These are phyloP conservation scores for Tylopilus cervinicoccineus DNA, from an alignment of 768 basidiomycete species.

Conservation along the genomic window DNA sequence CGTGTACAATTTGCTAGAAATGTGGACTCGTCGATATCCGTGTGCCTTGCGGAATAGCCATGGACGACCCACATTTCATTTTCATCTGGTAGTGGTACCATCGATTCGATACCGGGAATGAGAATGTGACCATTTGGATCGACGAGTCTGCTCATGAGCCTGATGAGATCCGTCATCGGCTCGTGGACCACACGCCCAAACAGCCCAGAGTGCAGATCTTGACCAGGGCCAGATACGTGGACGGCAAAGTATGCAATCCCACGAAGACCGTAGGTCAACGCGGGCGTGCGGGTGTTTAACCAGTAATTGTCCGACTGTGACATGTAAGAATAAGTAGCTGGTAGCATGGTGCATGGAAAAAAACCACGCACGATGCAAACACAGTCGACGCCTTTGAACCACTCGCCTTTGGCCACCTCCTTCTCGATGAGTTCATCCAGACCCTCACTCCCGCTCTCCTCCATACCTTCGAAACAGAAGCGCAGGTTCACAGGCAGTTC, in stretches of 20 bases:
- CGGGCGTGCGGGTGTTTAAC: slow-evolving; percentile 79
- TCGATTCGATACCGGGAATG: slow-evolving; percentile 83
- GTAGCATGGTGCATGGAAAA: background rate
- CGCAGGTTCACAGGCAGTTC: slow-evolving; percentile 86
- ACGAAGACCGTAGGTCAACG: slow-evolving; percentile 83
- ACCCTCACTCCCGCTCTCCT: slow-evolving; percentile 90
- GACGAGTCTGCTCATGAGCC: slow-evolving; percentile 83
- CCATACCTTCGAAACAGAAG: slow-evolving; percentile 97
- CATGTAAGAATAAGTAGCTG: background rate
- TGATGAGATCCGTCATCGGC: slow-evolving; percentile 92
- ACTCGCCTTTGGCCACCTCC: slow-evolving; percentile 67
- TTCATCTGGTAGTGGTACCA: slow-evolving; percentile 69
- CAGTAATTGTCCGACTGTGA: slow-evolving; percentile 89
- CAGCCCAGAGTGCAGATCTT: slow-evolving; percentile 88
- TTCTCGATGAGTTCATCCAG: slow-evolving; percentile 80
- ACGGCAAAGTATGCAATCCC: slow-evolving; percentile 86
- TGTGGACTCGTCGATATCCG: background rate
- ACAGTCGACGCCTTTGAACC: slow-evolving; percentile 86
- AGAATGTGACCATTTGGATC: slow-evolving; percentile 75
- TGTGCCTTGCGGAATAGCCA: background rate
- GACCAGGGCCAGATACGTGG: slow-evolving; percentile 74
- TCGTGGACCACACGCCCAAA: slow-evolving; percentile 81
- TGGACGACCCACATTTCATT: slow-evolving; percentile 56
- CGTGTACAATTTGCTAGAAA: slow-evolving; percentile 60
- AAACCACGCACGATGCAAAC: slow-evolving; percentile 76